Conservation (phyloP, 345 rosid genomes). For the Carallia pectinifolia region DNA sequence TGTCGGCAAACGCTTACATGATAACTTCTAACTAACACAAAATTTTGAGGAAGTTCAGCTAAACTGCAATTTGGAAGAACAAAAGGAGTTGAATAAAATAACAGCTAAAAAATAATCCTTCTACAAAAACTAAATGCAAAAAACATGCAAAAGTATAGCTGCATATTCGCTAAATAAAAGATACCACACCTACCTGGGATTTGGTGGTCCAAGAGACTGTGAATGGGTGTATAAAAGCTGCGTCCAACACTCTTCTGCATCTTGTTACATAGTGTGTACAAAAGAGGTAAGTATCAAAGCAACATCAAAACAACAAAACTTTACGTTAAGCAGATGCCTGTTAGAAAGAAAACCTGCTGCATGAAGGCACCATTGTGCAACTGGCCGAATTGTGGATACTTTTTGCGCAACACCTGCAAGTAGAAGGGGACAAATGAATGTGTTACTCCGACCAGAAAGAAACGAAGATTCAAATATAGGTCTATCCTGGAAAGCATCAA, state of each 20-base stretch:
- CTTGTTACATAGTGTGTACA: constrained; percentile 44
- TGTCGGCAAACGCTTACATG: not conserved
- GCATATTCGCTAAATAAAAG: constrained; percentile 9
- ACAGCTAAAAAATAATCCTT: not conserved
- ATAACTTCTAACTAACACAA: constrained; percentile 1
- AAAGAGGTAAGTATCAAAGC: constrained; percentile 13
- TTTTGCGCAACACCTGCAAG: constrained; percentile 71
- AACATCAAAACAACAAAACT: not conserved
- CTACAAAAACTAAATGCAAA: not conserved
- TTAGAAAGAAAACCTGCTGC: constrained; percentile 62
- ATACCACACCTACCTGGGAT: constrained; percentile 42
- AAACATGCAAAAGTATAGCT: not conserved
- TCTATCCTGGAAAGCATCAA: no score
- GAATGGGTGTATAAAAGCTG: constrained; percentile 91
- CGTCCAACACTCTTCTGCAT: constrained; percentile 99
- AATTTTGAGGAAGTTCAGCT: not conserved
- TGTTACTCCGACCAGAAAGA: not conserved
- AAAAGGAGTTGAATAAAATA: not conserved
- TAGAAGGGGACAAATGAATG: constrained; percentile 3
- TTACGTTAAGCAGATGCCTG: constrained; percentile 1
- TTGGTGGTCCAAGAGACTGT: constrained; percentile 69
- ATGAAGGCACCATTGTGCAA: no score
- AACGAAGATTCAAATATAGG: no score
- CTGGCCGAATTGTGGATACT: no score
- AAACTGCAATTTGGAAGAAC: not conserved